Conservation (phyloP, 2,329 filamentous ascomycete species). For the Talaromyces rugulosus region DNA sequence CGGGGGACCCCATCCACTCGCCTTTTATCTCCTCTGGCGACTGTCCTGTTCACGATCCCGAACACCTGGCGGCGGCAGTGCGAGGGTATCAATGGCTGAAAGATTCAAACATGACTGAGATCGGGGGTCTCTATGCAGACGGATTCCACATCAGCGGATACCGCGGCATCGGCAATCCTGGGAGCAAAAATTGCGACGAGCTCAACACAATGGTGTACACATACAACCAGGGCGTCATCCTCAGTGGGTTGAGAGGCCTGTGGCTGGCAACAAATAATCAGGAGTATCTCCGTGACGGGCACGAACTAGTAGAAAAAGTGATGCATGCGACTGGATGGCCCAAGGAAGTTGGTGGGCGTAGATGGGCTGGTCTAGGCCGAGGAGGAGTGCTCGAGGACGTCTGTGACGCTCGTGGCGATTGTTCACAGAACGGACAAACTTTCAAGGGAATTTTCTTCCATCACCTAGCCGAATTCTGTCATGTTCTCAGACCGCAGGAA, state of each 20-base stretch:
- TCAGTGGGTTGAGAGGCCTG: conserved; percentile 74
- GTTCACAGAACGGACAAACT: conserved; percentile 78
- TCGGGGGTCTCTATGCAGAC: conserved; percentile 71
- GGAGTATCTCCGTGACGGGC: conserved; percentile 72
- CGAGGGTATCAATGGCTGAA: conserved; percentile 78
- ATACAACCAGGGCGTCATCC: conserved; percentile 89
- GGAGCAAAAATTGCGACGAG: conserved; percentile 70
- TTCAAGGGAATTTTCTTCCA: conserved; percentile 97
- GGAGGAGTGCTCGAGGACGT: conserved; percentile 77
- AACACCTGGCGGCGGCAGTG: conserved; percentile 68
- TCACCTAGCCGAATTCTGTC: conserved; percentile 76
- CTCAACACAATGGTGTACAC: conserved; percentile 89
- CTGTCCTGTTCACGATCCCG: conserved; percentile 50
- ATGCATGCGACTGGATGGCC: conserved; percentile 75
- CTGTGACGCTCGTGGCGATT: conserved; percentile 70
- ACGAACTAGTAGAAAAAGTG: conserved; percentile 68
- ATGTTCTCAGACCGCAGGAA: conserved; percentile 52
- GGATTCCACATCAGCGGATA: conserved; percentile 79
- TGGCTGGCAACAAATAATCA: conserved; percentile 73
- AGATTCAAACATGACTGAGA: conserved; percentile 74
- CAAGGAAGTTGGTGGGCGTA: conserved; percentile 31
- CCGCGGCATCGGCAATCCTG: conserved; percentile 51
- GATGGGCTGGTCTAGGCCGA: conserved; percentile 72
- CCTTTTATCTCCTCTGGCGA: conserved; percentile 52
- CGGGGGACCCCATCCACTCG: conserved; percentile 69